These are phyloP conservation scores for Plenodomus biglobosus DNA, from an alignment of 2,329 filamentous ascomycete genomes.

Conservation along the genomic window DNA sequence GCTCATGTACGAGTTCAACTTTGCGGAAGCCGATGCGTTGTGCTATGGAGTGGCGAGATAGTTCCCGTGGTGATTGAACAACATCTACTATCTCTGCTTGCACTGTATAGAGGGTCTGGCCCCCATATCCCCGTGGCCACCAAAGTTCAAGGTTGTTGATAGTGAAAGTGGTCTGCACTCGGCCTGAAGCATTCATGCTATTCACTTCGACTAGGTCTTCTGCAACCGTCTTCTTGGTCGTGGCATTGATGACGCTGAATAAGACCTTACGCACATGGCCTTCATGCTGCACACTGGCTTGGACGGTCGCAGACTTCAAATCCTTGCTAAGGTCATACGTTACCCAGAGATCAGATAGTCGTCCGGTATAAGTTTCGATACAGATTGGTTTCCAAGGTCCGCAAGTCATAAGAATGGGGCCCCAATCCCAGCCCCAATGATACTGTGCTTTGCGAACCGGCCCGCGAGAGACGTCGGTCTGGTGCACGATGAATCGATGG, in stretches of 20 bases:
- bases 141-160: constrained; percentile 65
- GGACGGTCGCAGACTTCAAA: constrained; percentile 5
- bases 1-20: constrained; percentile 51
- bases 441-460: constrained; percentile 57
- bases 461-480: constrained; percentile 52
- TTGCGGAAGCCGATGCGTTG: constrained; percentile 60
- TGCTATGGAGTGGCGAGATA: constrained; percentile 1
- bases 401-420: constrained; percentile 51
- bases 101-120: constrained; percentile 70
- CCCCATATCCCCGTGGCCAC: constrained; percentile 76
- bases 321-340: constrained; percentile 56
- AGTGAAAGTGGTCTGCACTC: constrained; percentile 43
- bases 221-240: background rate
- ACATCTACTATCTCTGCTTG: background rate
- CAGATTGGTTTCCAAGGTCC: constrained; percentile 68
- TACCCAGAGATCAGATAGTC: constrained; percentile 65
- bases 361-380: constrained; percentile 68
- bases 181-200: constrained; percentile 25
- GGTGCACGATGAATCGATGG: constrained; percentile 50
- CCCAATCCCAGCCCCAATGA: constrained; percentile 56
- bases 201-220: background rate
- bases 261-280: background rate
- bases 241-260: constrained; percentile 1
- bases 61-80: background rate
- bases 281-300: background rate